Evolutionary conservation across 345 rosid species (phyloP), one percentile per base, ranked within the genome.

Genomic region (Trapa bicornis): DNA sequence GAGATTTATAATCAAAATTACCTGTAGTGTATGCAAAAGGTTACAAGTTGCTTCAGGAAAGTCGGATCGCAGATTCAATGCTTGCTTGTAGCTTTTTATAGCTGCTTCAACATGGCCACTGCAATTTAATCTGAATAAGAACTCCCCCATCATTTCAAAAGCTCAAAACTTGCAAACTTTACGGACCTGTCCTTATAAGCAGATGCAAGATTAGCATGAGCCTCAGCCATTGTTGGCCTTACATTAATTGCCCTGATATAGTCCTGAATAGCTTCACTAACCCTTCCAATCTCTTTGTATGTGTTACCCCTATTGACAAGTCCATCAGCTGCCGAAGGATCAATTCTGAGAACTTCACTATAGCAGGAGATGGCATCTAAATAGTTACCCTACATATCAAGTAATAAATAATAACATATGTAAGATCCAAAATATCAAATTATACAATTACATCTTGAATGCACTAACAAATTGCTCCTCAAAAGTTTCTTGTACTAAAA

Each of bases 171-270:
- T 45, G 47, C n/a, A 47, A 65, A 54, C 14, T 17, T 16, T 48
- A 45, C 58, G 65, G 80, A 91, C 99, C 99, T 95, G 77, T 95
- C 99, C 76, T 95, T 95, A 71, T 95, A 91, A 69, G 99, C 97
- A n/a, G 99, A 95, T 71, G 99, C 99, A 74, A 95, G 77, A 78
- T 95, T 95, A 73, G 99, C 97, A 84, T 95, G 99, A 52, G 99
- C 99, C 80, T 95, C 99, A 67, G 97, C 93, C 99, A 95, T 95
- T 50, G 85, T 69, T 54, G 99, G 99, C 67, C 96, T 82, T 67
- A 89, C 73, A 63, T 15, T 87, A 64, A 95, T 89, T 61, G 99
- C 99, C 70, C 83, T 81, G 36, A 85, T 66, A 64, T 95, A 95
- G 74, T 95, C 99, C 72, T 95, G 97, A 68, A 95, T 91, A 33